Percentiles rank a stretch among this genome's conserved stretches.
These are phyloP conservation scores for Fusarium sp. DNA, from an alignment of 2,329 filamentous ascomycete species.

Conservation along the genomic window DNA sequence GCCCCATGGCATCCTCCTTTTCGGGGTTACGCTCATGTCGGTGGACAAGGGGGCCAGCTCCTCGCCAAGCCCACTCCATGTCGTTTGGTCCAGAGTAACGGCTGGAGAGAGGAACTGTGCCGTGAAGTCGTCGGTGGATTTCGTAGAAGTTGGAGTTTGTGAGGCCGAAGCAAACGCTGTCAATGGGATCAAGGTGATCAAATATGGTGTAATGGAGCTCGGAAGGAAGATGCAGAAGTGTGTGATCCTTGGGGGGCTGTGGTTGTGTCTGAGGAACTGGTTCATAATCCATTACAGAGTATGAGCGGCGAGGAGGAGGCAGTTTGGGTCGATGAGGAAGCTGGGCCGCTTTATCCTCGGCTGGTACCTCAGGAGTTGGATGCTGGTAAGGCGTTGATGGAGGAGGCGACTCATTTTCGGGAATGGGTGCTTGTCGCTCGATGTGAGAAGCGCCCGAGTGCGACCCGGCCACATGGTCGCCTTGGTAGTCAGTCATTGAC, in stretches of 20 bases:
- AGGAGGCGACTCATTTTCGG: slow-evolving; percentile 45
- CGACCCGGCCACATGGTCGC: slow-evolving; percentile 39
- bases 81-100: slow-evolving; percentile 69
- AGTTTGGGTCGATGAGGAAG: slow-evolving; percentile 48
- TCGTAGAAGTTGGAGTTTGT: slow-evolving; percentile 66
- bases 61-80: slow-evolving; percentile 71
- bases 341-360: slow-evolving; percentile 35
- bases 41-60: slow-evolving; percentile 57
- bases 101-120: slow-evolving; percentile 63
- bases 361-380: slow-evolving; percentile 18
- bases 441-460: slow-evolving; percentile 38
- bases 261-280: slow-evolving; percentile 58
- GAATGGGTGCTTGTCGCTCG: slow-evolving; percentile 46
- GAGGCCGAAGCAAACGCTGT: slow-evolving; percentile 69
- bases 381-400: slow-evolving; percentile 14
- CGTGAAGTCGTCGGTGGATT: slow-evolving; percentile 66
- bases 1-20: slow-evolving; percentile 49
- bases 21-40: slow-evolving; percentile 30
- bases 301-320: slow-evolving; percentile 62
- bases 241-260: slow-evolving; percentile 55
- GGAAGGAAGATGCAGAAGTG: slow-evolving; percentile 62
- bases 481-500: slow-evolving; percentile 57
- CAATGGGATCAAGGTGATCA: slow-evolving; percentile 70
- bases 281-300: slow-evolving; percentile 69
- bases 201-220: slow-evolving; percentile 70